Evolutionary conservation across 108 stramenopile species (phyloP), one percentile per base, ranked within the genome.

Genomic region (Phaeodactylum tricornutum): DNA sequence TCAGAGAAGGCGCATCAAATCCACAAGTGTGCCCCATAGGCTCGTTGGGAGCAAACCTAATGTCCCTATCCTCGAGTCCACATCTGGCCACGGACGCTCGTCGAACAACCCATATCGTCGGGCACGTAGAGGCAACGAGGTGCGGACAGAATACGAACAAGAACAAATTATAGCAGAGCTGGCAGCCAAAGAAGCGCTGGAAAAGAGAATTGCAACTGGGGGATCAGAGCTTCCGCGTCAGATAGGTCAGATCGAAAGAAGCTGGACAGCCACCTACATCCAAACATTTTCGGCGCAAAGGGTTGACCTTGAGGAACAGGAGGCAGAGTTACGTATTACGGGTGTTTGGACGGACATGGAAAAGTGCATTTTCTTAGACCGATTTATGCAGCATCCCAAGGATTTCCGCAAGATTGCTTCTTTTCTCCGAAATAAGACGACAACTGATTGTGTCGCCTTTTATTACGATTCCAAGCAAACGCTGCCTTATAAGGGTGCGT

Each of bases 301-400:
- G 31, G 60, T 87, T 9, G 63, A 66, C 22, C 79, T 83, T 36
- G 5, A 72, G 15, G 57, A 40, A 26, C 79, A 82, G 23, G 78
- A 73, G 30, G 48, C 66, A 42, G 66, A 77, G 29, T 50, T 43
- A 12, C 22, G 31, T 16, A 31, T 66, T 15, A 54, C 49, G 0
- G 81, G 81, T 30, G 34, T 75, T 7, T 98, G 97, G 97, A 84
- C 91, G 29, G 97, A 98, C 63, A 80, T 96, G 71, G 97, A 98
- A 67, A 98, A 96, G 53, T 92, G 92, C 66, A 96, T 98, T 16
- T 98, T 95, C 43, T 61, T 98, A 16, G 95, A 96, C 61, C 66
- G 94, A 22, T 98, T 98, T 55, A 61, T 98, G 34, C 93, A 96
- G 44, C 93, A 92, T 65, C 95, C 95, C 3, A 98, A 98, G 55